Conservation (phyloP, 306 rosid species). For the Cucumis cinereus region DNA sequence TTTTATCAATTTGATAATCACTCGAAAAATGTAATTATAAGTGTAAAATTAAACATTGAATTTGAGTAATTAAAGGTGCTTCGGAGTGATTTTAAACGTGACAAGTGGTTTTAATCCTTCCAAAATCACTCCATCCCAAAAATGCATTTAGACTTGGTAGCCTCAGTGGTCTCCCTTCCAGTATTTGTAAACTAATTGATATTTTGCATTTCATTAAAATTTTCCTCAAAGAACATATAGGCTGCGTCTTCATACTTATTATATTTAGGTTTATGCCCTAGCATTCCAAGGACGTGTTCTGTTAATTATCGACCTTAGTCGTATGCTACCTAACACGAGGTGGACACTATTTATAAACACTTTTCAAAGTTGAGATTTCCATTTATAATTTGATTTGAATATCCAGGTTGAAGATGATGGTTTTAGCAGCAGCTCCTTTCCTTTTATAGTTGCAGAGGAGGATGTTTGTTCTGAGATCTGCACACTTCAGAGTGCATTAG, state of each 20-base stretch:
- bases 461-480: conserved; percentile 80
- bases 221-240: background rate
- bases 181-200: background rate
- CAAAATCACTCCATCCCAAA: no score
- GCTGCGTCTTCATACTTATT: background rate
- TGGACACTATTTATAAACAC: background rate
- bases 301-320: background rate
- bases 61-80: no score
- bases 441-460: conserved; percentile 78
- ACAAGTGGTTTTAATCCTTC: no score
- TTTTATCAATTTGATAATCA: no score
- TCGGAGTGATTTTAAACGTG: no score
- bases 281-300: background rate
- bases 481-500: conserved; percentile 50
- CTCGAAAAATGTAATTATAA: no score
- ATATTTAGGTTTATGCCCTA: background rate
- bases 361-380: background rate
- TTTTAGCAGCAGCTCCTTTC: conserved; percentile 73
- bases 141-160: no score
- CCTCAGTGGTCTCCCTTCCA: background rate
- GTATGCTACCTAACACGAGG: background rate
- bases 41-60: no score
- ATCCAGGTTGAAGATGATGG: conserved; percentile 82
- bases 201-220: background rate
- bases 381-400: conserved; percentile 6